phyloP scores from a whole-genome alignment of 352 stramenopile genomes.

The Hyphochytrium catenoides region DNA sequence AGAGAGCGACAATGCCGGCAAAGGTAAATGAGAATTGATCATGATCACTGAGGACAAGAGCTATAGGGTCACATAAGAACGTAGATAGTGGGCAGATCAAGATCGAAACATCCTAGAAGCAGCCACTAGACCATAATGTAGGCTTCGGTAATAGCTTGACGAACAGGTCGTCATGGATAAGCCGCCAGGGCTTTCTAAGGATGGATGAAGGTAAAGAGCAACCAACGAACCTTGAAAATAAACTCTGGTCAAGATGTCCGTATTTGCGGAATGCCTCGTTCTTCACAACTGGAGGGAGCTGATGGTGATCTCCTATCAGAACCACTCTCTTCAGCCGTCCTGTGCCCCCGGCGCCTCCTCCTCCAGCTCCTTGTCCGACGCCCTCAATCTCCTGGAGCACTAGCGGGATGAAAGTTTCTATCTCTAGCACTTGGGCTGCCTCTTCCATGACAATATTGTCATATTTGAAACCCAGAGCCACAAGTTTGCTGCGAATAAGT shows the following conservation, averaged over 20 bases:
- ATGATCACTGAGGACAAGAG: no score
- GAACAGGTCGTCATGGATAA: no score
- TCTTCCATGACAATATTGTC: slow-evolving; percentile 85
- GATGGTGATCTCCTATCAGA: slow-evolving; percentile 77
- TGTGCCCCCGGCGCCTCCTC: no score
- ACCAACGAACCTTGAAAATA: slow-evolving; percentile 80
- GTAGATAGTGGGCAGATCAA: no score
- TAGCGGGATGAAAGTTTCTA: slow-evolving; percentile 74
- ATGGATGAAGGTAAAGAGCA: no score
- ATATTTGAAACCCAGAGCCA: slow-evolving; percentile 48
- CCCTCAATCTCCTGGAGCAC: slow-evolving; percentile 53
- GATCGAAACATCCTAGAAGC: no score
- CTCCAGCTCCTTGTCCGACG: slow-evolving; percentile 16
- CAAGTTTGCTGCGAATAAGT: slow-evolving; percentile 50
- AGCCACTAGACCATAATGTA: no score
- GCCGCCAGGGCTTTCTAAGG: no score
- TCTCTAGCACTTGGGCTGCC: slow-evolving; percentile 76
- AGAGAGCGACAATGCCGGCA: no score
- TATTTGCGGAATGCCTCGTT: slow-evolving; percentile 60
- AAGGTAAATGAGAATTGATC: no score
- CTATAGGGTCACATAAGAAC: no score
- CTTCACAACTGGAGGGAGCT: slow-evolving; percentile 73
- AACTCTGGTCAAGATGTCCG: slow-evolving; percentile 74
- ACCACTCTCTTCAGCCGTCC: slow-evolving; percentile 79
- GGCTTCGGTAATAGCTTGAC: no score